Percentiles rank a stretch among this genome's conserved stretches.
These are phyloP conservation scores for Myriosclerotinia duriaeana DNA, from an alignment of 2,329 filamentous ascomycete genomes.

Conservation along the genomic window DNA sequence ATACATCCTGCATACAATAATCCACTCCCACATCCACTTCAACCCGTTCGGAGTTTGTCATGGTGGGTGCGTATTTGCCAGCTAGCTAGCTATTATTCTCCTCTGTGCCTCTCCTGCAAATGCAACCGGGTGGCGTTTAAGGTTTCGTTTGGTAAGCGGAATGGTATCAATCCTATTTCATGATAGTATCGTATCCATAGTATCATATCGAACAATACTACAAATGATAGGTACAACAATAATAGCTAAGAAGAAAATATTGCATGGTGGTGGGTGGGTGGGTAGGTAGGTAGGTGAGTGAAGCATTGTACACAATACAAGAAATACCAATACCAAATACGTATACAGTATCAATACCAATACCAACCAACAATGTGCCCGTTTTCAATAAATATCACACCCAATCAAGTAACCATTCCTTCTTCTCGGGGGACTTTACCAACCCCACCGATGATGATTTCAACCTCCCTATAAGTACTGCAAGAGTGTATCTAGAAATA, in stretches of 20 bases:
- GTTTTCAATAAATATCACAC: constrained; percentile 1
- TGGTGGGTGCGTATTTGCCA: not conserved
- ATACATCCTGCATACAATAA: constrained; percentile 9
- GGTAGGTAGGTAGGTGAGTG: too few species aligned
- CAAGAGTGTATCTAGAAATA: not conserved
- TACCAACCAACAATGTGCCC: constrained; percentile 8
- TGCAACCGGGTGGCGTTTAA: constrained; percentile 12
- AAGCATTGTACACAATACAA: constrained; percentile 14
- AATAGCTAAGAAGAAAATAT: not conserved
- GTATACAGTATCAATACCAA: not conserved
- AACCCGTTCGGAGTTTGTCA: not conserved
- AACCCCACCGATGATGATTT: constrained; percentile 14
- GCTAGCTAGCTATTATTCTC: not conserved
- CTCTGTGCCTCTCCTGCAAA: constrained; percentile 17
- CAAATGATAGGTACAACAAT: not conserved
- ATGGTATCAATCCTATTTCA: not conserved
- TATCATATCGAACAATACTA: not conserved
- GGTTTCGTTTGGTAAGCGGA: constrained; percentile 2
- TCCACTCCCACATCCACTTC: not conserved
- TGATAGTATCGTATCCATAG: not conserved
- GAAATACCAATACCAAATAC: not conserved
- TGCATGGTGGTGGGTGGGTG: constrained; percentile 5
- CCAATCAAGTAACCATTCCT: constrained; percentile 9
- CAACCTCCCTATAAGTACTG: constrained; percentile 11
- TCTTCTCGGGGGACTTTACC: not conserved